Evolutionary conservation across 352 stramenopile genomes (phyloP).

Genomic region (Phytophthora sp.): DNA sequence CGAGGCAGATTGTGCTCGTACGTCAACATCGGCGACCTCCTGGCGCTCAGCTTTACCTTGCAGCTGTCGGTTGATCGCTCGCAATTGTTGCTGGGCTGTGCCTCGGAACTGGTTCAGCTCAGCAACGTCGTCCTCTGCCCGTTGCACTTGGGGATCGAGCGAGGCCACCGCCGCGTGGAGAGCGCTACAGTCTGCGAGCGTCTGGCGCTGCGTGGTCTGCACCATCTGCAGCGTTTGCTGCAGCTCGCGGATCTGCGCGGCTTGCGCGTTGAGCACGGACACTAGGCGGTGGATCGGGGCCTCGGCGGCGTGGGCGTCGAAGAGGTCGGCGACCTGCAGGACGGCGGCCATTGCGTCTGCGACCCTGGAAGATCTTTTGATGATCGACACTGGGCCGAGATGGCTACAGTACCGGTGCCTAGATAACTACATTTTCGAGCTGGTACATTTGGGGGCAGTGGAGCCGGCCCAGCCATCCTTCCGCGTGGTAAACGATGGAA

Average conservation of each 20-base stretch:
- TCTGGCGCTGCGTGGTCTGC: constrained; percentile 36
- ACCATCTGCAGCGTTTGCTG: constrained; percentile 34
- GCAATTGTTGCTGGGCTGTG: constrained; percentile 8
- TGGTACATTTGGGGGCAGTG: no score
- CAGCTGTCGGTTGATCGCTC: constrained; percentile 21
- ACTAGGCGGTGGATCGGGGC: constrained; percentile 62
- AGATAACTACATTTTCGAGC: constrained; percentile 3
- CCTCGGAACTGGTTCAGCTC: constrained; percentile 4
- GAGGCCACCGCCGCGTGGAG: constrained; percentile 9
- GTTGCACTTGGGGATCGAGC: constrained; percentile 10
- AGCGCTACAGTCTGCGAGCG: constrained; percentile 26
- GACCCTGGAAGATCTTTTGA: constrained; percentile 14
- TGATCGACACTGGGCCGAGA: not conserved
- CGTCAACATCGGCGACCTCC: constrained; percentile 20
- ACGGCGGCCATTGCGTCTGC: not conserved
- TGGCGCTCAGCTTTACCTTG: constrained; percentile 25
- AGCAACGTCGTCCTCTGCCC: constrained; percentile 2
- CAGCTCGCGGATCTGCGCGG: constrained; percentile 42
- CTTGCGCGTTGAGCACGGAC: constrained; percentile 67
- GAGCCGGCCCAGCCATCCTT: no score
- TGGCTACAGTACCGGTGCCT: constrained; percentile 10
- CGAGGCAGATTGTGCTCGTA: constrained; percentile 18
- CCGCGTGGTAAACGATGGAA: no score
- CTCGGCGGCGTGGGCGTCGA: constrained; percentile 56
- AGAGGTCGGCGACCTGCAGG: constrained; percentile 54